These are phyloP conservation scores for Echeveria elegans DNA, from an alignment of 164 flowering plant genomes.

Conservation along the genomic window DNA sequence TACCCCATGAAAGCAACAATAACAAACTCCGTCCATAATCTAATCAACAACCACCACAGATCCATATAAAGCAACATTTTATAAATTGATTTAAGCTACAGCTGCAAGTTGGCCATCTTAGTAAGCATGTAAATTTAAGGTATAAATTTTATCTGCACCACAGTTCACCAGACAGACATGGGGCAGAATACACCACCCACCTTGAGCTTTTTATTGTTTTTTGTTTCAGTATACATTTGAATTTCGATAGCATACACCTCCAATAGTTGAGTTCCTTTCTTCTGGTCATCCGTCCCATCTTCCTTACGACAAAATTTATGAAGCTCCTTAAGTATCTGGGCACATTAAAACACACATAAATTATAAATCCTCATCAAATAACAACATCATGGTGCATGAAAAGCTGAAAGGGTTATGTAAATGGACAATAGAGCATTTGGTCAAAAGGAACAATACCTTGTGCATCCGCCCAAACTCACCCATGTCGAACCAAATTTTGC, in stretches of 20 bases:
- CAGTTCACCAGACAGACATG: not conserved
- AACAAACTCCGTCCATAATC: not conserved
- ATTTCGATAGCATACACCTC: slow-evolving; percentile 92
- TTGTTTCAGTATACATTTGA: slow-evolving; percentile 98
- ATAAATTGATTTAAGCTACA: not conserved
- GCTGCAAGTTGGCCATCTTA: not conserved
- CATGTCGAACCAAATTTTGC: slow-evolving; percentile 98
- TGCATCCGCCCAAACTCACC: slow-evolving; percentile 98
- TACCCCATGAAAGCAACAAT: not conserved
- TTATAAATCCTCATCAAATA: not conserved
- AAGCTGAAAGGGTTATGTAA: not conserved
- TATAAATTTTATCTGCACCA: not conserved
- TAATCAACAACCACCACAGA: too few species aligned
- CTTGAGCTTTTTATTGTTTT: slow-evolving; percentile 96
- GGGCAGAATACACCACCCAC: slow-evolving; percentile 21
- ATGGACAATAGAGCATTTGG: not conserved
- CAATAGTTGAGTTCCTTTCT: not conserved
- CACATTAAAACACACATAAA: not conserved
- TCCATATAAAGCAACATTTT: too few species aligned
- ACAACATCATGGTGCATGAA: not conserved
- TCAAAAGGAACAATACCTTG: slow-evolving; percentile 47
- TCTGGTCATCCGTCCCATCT: not conserved
- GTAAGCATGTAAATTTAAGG: not conserved
- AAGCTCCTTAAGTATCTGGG: not conserved
- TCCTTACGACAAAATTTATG: not conserved